Evolutionary conservation across 805 yeast species (phyloP), one percentile per base, ranked within the genome.

Genomic region (Sugiyamaella americana): DNA sequence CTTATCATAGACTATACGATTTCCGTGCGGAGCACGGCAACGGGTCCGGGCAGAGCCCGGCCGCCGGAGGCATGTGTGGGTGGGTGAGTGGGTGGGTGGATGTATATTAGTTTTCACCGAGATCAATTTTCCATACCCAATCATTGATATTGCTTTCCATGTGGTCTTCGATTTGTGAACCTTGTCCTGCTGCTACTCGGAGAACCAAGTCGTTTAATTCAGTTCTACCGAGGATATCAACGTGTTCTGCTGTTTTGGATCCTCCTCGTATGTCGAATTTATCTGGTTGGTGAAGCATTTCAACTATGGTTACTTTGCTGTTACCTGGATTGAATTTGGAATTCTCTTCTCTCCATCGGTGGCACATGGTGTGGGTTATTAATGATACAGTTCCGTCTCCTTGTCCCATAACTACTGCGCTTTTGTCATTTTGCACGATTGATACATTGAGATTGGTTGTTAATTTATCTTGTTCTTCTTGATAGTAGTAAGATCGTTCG

Each of bases 351-450:
- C 80, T 80, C 97, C 96, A 89, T 60, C 84, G 81, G 60, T 93
- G 96, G 60, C 96, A 87, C 79, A 88, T 86, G 1, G 87, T 58
- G 58, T 93, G 98, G 1, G 97, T 81, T 53, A 88, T 66, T 18
- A 93, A 58, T 2, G 96, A 87, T 3, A 93, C 84, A 0, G 98
- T 93, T 3, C 98, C 98, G 64, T 93, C 98, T 22, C 98, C 98
- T 60, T 93, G 95, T 1, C 95, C 82, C 59, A 87, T 71, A 32
- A 74, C 72, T 0, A 93, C 96, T 0, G 95, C 81, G n/a, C 71
- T 63, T 32, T 75, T 70, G 3, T 75, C 72, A 6, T 77, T 84
- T 20, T 76, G 66, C 55, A 84, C 87, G 43, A 93, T 86, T 0
- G 91, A 76, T 47, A 85, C 74, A 51, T 84, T 79, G 52, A 91